Percentiles rank a stretch among this genome's conserved stretches.
These are phyloP conservation scores for Cenococcum geophilum DNA, from an alignment of 495 filamentous ascomycete species.

Conservation along the genomic window DNA sequence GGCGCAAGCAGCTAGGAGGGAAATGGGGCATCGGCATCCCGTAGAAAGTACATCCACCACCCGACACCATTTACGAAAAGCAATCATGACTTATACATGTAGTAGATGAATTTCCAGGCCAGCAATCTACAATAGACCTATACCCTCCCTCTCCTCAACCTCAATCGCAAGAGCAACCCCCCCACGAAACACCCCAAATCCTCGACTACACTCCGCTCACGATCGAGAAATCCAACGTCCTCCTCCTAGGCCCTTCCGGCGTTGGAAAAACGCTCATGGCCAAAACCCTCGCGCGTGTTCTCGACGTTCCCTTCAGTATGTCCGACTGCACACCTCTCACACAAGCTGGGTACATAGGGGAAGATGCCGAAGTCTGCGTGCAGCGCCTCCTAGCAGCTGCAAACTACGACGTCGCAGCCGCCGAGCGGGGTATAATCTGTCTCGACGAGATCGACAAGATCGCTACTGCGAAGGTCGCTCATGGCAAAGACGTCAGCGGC, in stretches of 20 bases:
- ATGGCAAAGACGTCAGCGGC: conserved; percentile 79
- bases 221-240: conserved; percentile 93
- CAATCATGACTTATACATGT: background rate
- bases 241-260: conserved; percentile 86
- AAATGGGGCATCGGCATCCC: conserved; percentile 42
- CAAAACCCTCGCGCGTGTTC: conserved; percentile 67
- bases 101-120: conserved; percentile 75
- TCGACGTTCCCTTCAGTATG: conserved; percentile 95
- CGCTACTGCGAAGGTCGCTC: conserved; percentile 60
- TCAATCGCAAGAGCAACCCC: conserved; percentile 32
- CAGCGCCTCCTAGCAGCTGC: conserved; percentile 83
- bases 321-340: conserved; percentile 97
- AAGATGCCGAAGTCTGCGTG: conserved; percentile 90
- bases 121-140: conserved; percentile 51
- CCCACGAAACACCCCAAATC: conserved; percentile 44
- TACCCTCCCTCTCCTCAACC: conserved; percentile 26
- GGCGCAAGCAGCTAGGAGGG: conserved; percentile 46
- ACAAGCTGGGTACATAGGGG: conserved; percentile 94
- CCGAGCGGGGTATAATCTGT: conserved; percentile 89
- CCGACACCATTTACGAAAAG: background rate
- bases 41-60: conserved; percentile 47
- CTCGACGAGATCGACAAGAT: conserved; percentile 98
- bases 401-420: conserved; percentile 78
- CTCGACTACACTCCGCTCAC: conserved; percentile 54
- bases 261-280: conserved; percentile 96